A percentile compares a stretch with the other conserved stretches of the same genome.
These are phyloP conservation scores for Glaciozyma martinii DNA, from an alignment of 768 basidiomycete species.

Conservation along the genomic window DNA sequence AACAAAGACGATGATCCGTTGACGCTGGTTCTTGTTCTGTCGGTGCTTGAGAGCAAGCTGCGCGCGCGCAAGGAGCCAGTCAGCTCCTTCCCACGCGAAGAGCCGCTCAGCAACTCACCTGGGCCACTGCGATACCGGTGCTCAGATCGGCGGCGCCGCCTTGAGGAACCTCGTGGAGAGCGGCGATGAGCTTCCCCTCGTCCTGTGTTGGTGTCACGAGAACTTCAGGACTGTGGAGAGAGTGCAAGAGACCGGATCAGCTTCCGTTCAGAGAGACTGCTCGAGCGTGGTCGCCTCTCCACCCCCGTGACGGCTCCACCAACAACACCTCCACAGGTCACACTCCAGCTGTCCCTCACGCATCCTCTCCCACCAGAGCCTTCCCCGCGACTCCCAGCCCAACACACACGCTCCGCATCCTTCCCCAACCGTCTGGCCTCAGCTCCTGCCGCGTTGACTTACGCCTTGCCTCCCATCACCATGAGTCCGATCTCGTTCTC, in stretches of 20 bases:
- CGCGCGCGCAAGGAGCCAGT: not conserved
- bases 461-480: slow-evolving; percentile 98
- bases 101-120: slow-evolving; percentile 38
- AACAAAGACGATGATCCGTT: slow-evolving; percentile 88
- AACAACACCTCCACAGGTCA: not conserved
- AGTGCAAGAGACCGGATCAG: not conserved
- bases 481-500: slow-evolving; percentile 96
- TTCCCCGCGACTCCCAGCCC: not conserved
- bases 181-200: slow-evolving; percentile 78
- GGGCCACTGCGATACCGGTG: slow-evolving; percentile 85
- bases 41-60: slow-evolving; percentile 86
- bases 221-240: slow-evolving; percentile 66
- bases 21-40: slow-evolving; percentile 95
- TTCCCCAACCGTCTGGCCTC: not conserved
- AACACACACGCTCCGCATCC: not conserved
- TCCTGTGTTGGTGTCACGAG: slow-evolving; percentile 94
- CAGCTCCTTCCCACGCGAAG: not conserved
- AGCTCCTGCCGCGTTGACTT: slow-evolving; percentile 34
- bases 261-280: not conserved
- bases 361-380: not conserved
- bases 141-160: slow-evolving; percentile 75
- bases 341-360: no score
- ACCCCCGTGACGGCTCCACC: not conserved
- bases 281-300: not conserved
- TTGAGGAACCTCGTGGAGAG: slow-evolving; percentile 65